Evolutionary conservation across 2,329 filamentous ascomycete species (phyloP).

Genomic region (Xylaria sp.): DNA sequence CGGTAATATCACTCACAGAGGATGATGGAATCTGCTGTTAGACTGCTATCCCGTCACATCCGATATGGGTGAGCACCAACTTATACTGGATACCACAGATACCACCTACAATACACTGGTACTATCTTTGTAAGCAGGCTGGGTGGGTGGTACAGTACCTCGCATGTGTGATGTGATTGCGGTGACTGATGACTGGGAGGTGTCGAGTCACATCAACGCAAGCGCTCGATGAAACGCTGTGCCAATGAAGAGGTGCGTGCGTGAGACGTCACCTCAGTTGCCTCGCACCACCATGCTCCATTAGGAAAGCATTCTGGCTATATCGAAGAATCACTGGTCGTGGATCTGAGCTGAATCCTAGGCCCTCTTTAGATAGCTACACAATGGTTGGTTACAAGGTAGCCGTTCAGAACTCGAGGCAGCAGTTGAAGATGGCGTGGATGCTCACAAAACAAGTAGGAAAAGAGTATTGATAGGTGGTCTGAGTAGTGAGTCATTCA

Average conservation of each 20-base stretch:
- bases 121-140: conserved; percentile 7
- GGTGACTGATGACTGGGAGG: conserved; percentile 18
- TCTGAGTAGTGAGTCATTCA: neutral
- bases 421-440: neutral
- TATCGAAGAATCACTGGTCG: conserved; percentile 18
- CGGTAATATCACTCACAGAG: neutral
- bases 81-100: conserved; percentile 2
- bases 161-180: conserved; percentile 29
- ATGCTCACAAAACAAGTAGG: neutral
- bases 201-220: conserved; percentile 39
- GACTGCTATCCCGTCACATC: conserved; percentile 26
- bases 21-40: neutral
- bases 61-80: conserved; percentile 19
- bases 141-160: conserved; percentile 31
- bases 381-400: neutral
- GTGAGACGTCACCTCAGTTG: conserved; percentile 41
- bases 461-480: neutral
- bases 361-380: neutral
- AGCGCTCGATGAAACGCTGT: conserved; percentile 48
- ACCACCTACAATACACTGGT: neutral
- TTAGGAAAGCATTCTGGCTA: conserved; percentile 19
- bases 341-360: conserved; percentile 21
- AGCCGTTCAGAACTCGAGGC: neutral
- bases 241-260: conserved; percentile 26
- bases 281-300: conserved; percentile 22